Conservation (phyloP, 106 monocot species). For the Acanthochlamys bracteata region DNA sequence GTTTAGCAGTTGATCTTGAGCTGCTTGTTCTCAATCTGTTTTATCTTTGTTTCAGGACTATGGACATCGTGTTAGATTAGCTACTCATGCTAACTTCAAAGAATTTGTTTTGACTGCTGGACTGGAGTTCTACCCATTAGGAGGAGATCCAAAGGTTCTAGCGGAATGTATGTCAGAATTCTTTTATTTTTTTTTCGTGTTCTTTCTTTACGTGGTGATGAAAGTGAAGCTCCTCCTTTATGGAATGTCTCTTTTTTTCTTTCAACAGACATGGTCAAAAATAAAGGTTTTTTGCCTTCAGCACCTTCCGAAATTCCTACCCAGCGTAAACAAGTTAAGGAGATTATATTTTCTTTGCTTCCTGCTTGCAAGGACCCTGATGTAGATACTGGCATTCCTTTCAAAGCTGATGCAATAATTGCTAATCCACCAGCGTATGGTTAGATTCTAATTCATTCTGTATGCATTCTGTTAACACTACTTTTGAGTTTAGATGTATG, state of each 20-base stretch:
- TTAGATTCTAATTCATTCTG: conserved; percentile 17
- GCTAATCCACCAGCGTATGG: conserved; percentile 97
- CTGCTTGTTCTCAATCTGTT: neutral
- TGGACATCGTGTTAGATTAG: conserved; percentile 92
- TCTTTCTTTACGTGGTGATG: neutral
- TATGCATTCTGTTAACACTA: neutral
- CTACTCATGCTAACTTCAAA: conserved; percentile 96
- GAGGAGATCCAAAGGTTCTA: conserved; percentile 89
- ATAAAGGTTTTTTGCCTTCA: conserved; percentile 95
- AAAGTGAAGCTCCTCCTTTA: neutral
- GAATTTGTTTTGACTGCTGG: conserved; percentile 92
- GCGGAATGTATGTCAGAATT: conserved; percentile 59
- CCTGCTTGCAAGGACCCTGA: conserved; percentile 88
- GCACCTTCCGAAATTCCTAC: conserved; percentile 77
- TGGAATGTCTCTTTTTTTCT: neutral
- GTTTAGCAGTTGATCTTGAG: no score
- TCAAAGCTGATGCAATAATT: conserved; percentile 90
- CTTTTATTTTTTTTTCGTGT: conserved; percentile 1
- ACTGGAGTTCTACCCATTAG: conserved; percentile 89
- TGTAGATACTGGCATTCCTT: conserved; percentile 72
- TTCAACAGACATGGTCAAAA: conserved; percentile 92
- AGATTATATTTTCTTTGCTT: conserved; percentile 88
- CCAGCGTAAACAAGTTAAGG: conserved; percentile 86
- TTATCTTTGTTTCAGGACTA: conserved; percentile 39
- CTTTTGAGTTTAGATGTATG: neutral